Evolutionary conservation across 2,329 filamentous ascomycete species (phyloP).

Genomic region (Botrytis byssoidea): DNA sequence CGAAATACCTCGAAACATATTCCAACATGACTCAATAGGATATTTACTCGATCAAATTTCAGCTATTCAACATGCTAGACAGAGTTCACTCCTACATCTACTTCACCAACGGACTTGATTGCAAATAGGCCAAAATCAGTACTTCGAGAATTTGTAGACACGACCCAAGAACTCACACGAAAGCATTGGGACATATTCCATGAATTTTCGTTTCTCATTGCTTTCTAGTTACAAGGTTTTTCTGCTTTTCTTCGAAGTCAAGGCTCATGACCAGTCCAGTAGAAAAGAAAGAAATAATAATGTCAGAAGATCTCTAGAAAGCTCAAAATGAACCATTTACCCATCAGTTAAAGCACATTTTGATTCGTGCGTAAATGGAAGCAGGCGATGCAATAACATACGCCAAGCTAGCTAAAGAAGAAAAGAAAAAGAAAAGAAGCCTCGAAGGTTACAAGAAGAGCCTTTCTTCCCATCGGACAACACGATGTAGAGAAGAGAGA

Average conservation of each 20-base stretch:
- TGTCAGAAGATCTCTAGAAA: constrained; percentile 21
- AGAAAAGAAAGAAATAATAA: constrained; percentile 30
- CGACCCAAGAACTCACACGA: not conserved
- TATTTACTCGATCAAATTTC: not conserved
- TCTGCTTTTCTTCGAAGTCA: constrained; percentile 26
- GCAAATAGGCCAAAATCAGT: not conserved
- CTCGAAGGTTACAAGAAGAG: constrained; percentile 19
- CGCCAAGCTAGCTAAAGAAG: constrained; percentile 17
- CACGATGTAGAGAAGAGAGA: constrained; percentile 23
- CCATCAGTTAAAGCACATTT: constrained; percentile 17
- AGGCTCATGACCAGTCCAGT: constrained; percentile 25
- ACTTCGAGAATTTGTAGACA: not conserved
- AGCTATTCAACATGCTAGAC: not conserved
- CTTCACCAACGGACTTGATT: not conserved
- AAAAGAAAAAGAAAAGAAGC: not conserved
- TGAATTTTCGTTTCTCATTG: constrained; percentile 28
- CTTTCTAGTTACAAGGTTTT: constrained; percentile 35
- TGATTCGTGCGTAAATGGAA: constrained; percentile 7
- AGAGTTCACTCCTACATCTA: not conserved
- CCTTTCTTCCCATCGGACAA: constrained; percentile 12
- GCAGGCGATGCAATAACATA: constrained; percentile 12
- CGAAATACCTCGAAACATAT: not conserved
- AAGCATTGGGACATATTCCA: not conserved
- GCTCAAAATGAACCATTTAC: constrained; percentile 9
- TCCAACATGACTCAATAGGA: not conserved